Evolutionary conservation across 169 alveolate species (phyloP).

Genomic region (Cryptosporidium sp.): DNA sequence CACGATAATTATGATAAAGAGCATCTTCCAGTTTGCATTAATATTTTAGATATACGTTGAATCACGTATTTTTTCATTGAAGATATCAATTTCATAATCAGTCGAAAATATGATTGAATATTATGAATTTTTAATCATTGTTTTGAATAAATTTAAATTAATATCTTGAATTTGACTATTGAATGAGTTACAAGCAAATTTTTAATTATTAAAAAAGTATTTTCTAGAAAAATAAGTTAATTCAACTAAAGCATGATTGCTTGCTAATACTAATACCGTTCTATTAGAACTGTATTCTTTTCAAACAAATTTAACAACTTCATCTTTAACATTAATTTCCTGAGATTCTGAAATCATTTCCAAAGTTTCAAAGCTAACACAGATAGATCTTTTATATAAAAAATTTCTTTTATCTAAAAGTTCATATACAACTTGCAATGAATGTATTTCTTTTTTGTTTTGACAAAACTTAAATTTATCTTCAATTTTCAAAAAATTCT

Average conservation of each 20-base stretch:
- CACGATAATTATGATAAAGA: neutral
- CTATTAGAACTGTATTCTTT: conserved; percentile 82
- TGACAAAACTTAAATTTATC: conserved; percentile 79
- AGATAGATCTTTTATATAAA: conserved; percentile 76
- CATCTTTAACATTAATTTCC: conserved; percentile 80
- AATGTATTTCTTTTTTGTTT: conserved; percentile 69
- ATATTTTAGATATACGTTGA: neutral
- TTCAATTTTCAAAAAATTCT: conserved; percentile 85
- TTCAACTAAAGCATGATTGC: conserved; percentile 78
- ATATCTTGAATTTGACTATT: neutral
- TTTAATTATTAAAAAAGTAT: conserved; percentile 28
- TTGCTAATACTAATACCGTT: conserved; percentile 80
- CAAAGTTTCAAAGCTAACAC: conserved; percentile 82
- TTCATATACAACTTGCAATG: conserved; percentile 22
- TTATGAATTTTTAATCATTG: neutral
- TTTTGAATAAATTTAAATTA: neutral
- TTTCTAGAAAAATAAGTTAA: neutral
- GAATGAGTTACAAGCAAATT: neutral
- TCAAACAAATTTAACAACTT: conserved; percentile 77
- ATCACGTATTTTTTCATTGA: conserved; percentile 17
- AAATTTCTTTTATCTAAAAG: conserved; percentile 67
- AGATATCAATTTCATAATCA: conserved; percentile 2
- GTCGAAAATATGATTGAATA: no score
- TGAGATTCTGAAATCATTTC: conserved; percentile 32
- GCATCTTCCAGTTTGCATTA: conserved; percentile 38